Evolutionary conservation across 108 stramenopile genomes (phyloP).

Genomic region (Conticribra weissflogii): DNA sequence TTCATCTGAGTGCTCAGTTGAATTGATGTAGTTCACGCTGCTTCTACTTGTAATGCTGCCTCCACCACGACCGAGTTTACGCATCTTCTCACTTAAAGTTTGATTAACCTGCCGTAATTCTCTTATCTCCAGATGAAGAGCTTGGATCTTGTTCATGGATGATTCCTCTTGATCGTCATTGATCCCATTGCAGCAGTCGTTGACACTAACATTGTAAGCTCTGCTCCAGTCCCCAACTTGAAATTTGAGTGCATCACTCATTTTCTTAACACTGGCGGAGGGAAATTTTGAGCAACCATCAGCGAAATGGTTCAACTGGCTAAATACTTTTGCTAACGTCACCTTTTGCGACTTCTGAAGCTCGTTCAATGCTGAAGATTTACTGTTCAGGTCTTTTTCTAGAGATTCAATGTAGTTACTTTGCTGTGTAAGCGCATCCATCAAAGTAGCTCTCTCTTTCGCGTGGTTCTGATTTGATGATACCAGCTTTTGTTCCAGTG

Average conservation of each 20-base stretch:
- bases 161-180: conserved; percentile 2
- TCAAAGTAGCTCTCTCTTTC: conserved; percentile 2
- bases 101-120: conserved; percentile 23
- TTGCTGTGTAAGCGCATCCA: neutral
- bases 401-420: neutral
- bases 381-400: neutral
- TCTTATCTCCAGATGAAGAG: conserved; percentile 35
- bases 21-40: neutral
- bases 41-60: neutral
- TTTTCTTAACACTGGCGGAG: conserved; percentile 45
- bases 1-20: conserved; percentile 18
- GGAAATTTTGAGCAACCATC: conserved; percentile 33
- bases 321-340: conserved; percentile 11
- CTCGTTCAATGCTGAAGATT: neutral
- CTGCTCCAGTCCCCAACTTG: conserved; percentile 45
- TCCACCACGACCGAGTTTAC: neutral
- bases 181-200: neutral
- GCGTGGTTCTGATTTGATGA: neutral
- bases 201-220: conserved; percentile 7
- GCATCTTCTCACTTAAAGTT: conserved; percentile 8
- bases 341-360: neutral
- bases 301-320: conserved; percentile 32
- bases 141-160: conserved; percentile 39
- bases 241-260: conserved; percentile 40
- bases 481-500: conserved; percentile 6